phyloP scores from a whole-genome alignment of 208 protist species.

The Leptomonas pyrrhocoris region DNA sequence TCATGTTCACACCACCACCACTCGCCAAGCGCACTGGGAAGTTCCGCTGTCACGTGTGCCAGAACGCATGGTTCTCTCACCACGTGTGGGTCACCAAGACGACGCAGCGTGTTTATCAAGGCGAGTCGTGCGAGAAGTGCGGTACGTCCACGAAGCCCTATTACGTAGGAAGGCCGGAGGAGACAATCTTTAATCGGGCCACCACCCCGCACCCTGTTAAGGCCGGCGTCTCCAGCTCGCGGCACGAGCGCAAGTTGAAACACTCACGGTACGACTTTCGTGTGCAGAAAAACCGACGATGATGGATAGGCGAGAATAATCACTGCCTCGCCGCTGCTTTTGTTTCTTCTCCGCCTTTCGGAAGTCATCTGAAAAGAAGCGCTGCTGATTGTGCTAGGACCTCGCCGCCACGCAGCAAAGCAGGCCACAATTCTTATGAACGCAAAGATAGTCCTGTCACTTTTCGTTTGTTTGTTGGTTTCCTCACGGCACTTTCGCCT shows the following conservation, averaged over 20 bases:
- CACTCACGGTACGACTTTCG: slow-evolving; percentile 81
- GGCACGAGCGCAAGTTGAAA: slow-evolving; percentile 73
- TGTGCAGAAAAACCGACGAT: slow-evolving; percentile 53
- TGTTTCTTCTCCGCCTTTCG: neutral
- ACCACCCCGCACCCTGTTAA: slow-evolving; percentile 81
- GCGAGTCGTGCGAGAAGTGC: slow-evolving; percentile 83
- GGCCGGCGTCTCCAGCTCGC: slow-evolving; percentile 60
- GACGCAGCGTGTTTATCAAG: slow-evolving; percentile 90
- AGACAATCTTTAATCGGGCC: slow-evolving; percentile 85
- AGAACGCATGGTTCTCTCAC: slow-evolving; percentile 66
- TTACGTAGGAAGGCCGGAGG: slow-evolving; percentile 76
- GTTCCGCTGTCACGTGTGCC: slow-evolving; percentile 76
- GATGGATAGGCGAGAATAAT: neutral
- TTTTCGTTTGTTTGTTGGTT: no score
- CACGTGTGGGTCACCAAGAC: slow-evolving; percentile 90
- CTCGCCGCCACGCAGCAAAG: no score
- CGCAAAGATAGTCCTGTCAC: no score
- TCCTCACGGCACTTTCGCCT: no score
- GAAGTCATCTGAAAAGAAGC: no score
- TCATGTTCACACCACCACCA: slow-evolving; percentile 89
- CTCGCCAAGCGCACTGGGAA: slow-evolving; percentile 66
- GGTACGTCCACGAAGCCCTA: slow-evolving; percentile 89
- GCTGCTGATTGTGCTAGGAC: no score
- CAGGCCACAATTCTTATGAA: no score
- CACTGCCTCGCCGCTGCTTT: neutral